Percentiles rank a stretch among this genome's conserved stretches.
These are phyloP conservation scores for Naematelia encephala DNA, from an alignment of 768 basidiomycete species.

Conservation along the genomic window DNA sequence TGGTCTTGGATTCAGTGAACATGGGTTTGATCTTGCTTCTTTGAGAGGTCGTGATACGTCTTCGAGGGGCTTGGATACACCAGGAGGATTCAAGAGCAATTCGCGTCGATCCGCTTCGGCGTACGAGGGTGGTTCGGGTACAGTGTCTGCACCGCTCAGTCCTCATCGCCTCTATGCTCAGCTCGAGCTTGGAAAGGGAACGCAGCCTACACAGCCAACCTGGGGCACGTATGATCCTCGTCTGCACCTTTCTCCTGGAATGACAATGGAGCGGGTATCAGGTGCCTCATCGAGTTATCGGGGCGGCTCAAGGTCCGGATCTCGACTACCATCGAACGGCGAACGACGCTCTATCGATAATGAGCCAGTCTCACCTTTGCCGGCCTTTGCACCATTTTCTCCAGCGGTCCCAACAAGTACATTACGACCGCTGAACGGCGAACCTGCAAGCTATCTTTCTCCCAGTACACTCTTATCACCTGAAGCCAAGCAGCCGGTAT, in stretches of 20 bases:
- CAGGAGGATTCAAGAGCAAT: slow-evolving; percentile 23
- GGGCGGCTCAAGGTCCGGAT: neutral
- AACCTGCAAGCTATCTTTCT: slow-evolving; percentile 42
- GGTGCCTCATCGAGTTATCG: neutral
- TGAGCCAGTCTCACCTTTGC: slow-evolving; percentile 24
- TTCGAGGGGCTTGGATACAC: slow-evolving; percentile 38
- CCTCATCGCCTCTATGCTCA: slow-evolving; percentile 45
- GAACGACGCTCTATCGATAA: neutral
- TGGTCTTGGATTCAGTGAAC: slow-evolving; percentile 31
- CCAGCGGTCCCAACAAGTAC: slow-evolving; percentile 14
- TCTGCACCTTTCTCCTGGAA: slow-evolving; percentile 21
- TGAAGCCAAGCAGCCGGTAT: neutral
- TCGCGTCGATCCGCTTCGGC: slow-evolving; percentile 22
- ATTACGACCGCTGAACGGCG: slow-evolving; percentile 15
- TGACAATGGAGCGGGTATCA: slow-evolving; percentile 18
- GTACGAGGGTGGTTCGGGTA: slow-evolving; percentile 36
- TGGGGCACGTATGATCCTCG: slow-evolving; percentile 25
- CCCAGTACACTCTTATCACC: slow-evolving; percentile 42
- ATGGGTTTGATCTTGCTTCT: slow-evolving; percentile 10
- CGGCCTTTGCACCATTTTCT: slow-evolving; percentile 46
- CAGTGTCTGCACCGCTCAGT: slow-evolving; percentile 46
- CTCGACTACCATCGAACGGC: slow-evolving; percentile 2
- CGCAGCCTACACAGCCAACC: slow-evolving; percentile 12
- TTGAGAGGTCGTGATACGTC: slow-evolving; percentile 38
- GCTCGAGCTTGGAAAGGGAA: slow-evolving; percentile 42